Evolutionary conservation across 805 yeast genomes (phyloP).

Genomic region (Cyberlindnera nakhonratchasimensis): DNA sequence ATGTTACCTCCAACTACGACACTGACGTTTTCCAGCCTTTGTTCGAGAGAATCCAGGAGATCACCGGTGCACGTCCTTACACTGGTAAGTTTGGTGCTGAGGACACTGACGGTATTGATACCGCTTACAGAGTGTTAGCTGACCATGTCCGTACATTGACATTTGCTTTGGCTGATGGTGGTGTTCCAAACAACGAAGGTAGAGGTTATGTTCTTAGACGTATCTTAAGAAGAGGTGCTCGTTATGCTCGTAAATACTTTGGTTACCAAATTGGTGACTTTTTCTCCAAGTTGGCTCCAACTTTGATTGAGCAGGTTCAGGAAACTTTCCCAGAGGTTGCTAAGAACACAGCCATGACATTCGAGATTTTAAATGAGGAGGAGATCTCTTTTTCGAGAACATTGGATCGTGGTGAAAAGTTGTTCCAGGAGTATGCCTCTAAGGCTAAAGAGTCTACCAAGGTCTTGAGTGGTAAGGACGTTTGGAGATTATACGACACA

Average conservation of each 20-base stretch:
- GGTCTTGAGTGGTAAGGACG: constrained; percentile 86
- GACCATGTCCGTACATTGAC: constrained; percentile 98
- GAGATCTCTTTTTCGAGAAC: constrained; percentile 94
- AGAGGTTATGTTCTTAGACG: constrained; percentile 98
- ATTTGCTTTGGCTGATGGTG: constrained; percentile 96
- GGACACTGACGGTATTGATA: constrained; percentile 91
- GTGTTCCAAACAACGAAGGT: constrained; percentile 98
- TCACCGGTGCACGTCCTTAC: constrained; percentile 90
- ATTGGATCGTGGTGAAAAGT: constrained; percentile 94
- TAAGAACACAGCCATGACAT: constrained; percentile 66
- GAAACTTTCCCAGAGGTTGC: constrained; percentile 91
- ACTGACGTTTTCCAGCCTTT: constrained; percentile 95
- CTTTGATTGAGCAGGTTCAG: constrained; percentile 81
- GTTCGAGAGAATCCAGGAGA: constrained; percentile 81
- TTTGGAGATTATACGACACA: constrained; percentile 97
- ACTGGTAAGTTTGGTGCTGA: constrained; percentile 91
- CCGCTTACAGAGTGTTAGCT: constrained; percentile 96
- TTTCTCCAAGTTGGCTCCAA: constrained; percentile 89
- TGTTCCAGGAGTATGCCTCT: constrained; percentile 89
- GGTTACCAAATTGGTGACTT: constrained; percentile 92
- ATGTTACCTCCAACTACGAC: constrained; percentile 90
- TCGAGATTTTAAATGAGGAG: constrained; percentile 93
- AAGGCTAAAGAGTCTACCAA: constrained; percentile 73
- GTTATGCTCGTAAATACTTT: constrained; percentile 95
- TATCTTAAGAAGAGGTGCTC: constrained; percentile 95